Evolutionary conservation across 352 stramenopile genomes (phyloP), one percentile per base, ranked within the genome.

Genomic region (Phytophthora uliginosa): DNA sequence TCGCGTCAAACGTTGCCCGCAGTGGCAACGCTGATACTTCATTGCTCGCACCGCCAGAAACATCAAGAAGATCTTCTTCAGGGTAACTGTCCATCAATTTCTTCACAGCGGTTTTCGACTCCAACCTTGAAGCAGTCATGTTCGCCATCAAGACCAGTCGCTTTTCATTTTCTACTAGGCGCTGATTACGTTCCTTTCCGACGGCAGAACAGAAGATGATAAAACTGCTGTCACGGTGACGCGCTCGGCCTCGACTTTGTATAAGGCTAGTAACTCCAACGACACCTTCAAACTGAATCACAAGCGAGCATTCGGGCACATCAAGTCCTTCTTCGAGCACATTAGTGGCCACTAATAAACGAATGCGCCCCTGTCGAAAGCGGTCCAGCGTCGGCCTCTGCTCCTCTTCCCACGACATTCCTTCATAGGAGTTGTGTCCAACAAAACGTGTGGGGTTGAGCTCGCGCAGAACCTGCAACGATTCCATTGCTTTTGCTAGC

Each of bases 341-440:
- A 64, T 91, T 95, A 17, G 88, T 95, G 15, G 88, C 88, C 17
- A 95, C 84, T 31, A 95, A 74, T 54, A 94, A 76, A 9, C 86
- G 78, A 42, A 94, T 94, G 5, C 80, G 68, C 7, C 86, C 88
- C 50, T 89, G 81, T 4, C 86, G 80, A 71, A 95, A 95, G 4
- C 76, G 73, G 15, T 92, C 77, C 7, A 95, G 77, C 20, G 84
- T 94, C 3, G 85, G 86, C 20, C 86, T 83, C 33, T 95, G 88
- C 69, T 95, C 86, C 13, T 92, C 75, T 66, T 95, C 85, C 85
- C 86, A 94, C 2, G 73, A 86, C 88, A 95, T 95, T 10, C 88
- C 86, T 70, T 94, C 85, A 57, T 86, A 95, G 1, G 83, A 92
- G 52, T 93, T 93, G 59, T 95, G 88, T 4, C 88, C 88, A 26